Evolutionary conservation across 352 stramenopile genomes (phyloP), one percentile per base, ranked within the genome.

Genomic region (Phytophthora pisi): DNA sequence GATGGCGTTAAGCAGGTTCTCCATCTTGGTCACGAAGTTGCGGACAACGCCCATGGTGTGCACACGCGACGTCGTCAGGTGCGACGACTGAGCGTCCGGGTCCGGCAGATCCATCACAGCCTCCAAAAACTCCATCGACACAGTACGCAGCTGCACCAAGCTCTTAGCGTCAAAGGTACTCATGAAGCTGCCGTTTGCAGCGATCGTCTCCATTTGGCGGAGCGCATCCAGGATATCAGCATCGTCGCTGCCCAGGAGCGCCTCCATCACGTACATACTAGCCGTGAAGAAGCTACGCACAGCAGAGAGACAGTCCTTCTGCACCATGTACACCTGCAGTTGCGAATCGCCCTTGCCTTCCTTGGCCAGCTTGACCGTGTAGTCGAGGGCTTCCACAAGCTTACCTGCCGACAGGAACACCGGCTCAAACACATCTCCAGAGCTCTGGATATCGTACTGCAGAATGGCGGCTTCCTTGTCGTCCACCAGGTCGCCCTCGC

Each of bases 321-420:
- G 64, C 26, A 93, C 74, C 71, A 92, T 79, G 64, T 86, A 84
- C 2, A 86, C 79, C 40, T 81, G 72, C 1, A 91, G 75, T 62
- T 86, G 77, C 40, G 82, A 90, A 49, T 92, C 84, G 3, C 82
- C 82, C 47, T 91, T 89, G 45, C 77, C 77, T 62, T 89, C 80
- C 57, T 91, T 90, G 9, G 72, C 77, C 8, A 89, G 59, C 42
- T 83, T 84, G 4, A 88, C 68, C 2, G 84, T 87, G 66, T 81
- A 82, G 18, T 86, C 74, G 13, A 93, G 74, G 28, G 83, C 83
- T 66, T 91, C 82, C 8, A 75, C 68, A 7, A 93, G 63, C 52
- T 92, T 93, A 20, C 85, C 85, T 28, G 85, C 85, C 4, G 85
- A 92, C 18, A 93, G 69, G 47, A 93, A 93, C 38, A 93, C 84